phyloP scores from a whole-genome alignment of 2,329 filamentous ascomycete species.

The Bipolaris zeicola region DNA sequence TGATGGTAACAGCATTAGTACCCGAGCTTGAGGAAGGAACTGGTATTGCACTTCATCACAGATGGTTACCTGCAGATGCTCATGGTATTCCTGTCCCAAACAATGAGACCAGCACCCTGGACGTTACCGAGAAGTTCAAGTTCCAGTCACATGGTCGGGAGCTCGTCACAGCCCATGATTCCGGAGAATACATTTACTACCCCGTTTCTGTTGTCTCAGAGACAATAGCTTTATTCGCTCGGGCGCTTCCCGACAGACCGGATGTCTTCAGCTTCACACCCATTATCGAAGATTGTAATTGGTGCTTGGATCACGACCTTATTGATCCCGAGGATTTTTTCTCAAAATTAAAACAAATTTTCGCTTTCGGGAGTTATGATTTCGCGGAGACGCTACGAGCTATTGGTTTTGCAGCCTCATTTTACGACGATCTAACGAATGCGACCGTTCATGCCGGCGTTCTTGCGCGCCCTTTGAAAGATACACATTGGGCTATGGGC shows the following conservation, averaged over 20 bases:
- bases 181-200: neutral
- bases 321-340: neutral
- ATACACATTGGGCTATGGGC: neutral
- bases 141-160: neutral
- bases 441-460: neutral
- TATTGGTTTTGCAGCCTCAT: neutral
- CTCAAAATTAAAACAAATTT: fast-evolving
- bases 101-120: neutral
- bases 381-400: neutral
- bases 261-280: neutral
- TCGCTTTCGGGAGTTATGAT: no score
- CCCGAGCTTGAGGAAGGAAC: neutral
- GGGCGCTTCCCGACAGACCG: no score
- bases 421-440: neutral
- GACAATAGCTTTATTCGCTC: neutral
- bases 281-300: neutral
- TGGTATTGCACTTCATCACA: neutral
- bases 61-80: neutral
- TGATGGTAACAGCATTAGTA: neutral
- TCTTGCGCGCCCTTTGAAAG: neutral
- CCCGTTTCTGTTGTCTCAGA: neutral
- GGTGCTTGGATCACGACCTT: neutral
- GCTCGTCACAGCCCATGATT: no score
- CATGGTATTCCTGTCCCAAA: neutral
- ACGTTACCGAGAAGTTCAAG: neutral